These are phyloP conservation scores for Streptanthus diversifolius DNA, from an alignment of 345 rosid species.

Conservation along the genomic window DNA sequence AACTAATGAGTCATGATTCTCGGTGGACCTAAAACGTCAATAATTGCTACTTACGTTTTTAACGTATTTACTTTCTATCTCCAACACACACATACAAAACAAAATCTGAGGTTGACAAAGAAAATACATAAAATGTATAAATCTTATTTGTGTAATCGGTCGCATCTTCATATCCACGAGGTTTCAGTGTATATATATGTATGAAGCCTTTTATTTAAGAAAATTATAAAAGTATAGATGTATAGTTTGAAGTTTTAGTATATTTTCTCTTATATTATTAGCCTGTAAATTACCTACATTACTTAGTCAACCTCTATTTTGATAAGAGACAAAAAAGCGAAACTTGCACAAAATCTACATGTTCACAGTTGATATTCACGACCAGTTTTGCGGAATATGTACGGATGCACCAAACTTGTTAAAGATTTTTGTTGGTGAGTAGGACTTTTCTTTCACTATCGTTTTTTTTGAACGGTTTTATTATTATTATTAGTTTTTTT, in stretches of 20 bases:
- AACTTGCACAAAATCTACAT: neutral
- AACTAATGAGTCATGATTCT: neutral
- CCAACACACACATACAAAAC: too few species aligned
- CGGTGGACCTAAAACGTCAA: neutral
- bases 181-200: neutral
- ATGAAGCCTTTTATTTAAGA: neutral
- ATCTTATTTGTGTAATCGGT: neutral
- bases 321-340: neutral
- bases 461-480: neutral
- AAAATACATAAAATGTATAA: neutral
- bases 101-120: neutral
- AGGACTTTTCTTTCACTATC: neutral
- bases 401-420: constrained; percentile 10
- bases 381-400: constrained; percentile 20
- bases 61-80: neutral
- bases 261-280: neutral
- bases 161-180: neutral
- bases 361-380: constrained; percentile 1
- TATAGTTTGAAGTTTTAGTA: neutral
- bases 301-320: neutral
- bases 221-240: neutral
- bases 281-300: neutral
- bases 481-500: too few species aligned
- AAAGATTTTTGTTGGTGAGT: constrained; percentile 1
- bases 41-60: neutral